Conservation (phyloP, 305 asterid species). For the Fraxinus velutina region DNA sequence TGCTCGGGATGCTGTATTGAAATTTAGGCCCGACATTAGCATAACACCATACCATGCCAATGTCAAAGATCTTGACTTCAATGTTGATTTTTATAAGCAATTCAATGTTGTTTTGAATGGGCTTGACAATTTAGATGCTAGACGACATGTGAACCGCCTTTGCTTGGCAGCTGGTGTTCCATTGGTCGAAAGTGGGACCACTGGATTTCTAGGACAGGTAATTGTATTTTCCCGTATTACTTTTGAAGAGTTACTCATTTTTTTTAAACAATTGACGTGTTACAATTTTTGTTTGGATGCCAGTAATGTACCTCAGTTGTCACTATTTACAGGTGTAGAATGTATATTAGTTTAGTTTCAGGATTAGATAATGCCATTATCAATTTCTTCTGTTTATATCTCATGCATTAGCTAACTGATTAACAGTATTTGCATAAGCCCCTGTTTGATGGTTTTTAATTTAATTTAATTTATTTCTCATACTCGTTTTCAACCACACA, state of each 20-base stretch:
- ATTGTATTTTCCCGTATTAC: conserved; percentile 19
- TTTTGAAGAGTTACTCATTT: conserved; percentile 22
- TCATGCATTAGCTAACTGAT: conserved; percentile 10
- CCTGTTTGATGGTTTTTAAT: background rate
- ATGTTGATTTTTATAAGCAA: conserved; percentile 87
- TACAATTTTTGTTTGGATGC: background rate
- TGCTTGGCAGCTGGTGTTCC: conserved; percentile 96
- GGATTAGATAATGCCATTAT: conserved; percentile 1
- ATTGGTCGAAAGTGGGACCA: conserved; percentile 95
- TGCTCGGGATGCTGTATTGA: conserved; percentile 94
- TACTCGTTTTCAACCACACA: background rate
- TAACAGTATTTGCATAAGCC: background rate
- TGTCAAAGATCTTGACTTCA: conserved; percentile 79
- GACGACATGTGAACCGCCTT: conserved; percentile 98
- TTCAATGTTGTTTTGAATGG: conserved; percentile 92
- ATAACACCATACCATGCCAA: conserved; percentile 92
- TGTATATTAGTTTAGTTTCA: background rate
- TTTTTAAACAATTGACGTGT: conserved; percentile 7
- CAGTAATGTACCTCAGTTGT: background rate
- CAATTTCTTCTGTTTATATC: conserved; percentile 1
- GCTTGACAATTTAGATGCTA: conserved; percentile 96
- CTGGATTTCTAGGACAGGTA: conserved; percentile 99
- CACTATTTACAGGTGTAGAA: background rate
- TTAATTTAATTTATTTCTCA: background rate
- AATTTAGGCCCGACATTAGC: conserved; percentile 80